These are phyloP conservation scores for Eucalyptus cloeziana DNA, from an alignment of 345 rosid genomes.

Conservation along the genomic window DNA sequence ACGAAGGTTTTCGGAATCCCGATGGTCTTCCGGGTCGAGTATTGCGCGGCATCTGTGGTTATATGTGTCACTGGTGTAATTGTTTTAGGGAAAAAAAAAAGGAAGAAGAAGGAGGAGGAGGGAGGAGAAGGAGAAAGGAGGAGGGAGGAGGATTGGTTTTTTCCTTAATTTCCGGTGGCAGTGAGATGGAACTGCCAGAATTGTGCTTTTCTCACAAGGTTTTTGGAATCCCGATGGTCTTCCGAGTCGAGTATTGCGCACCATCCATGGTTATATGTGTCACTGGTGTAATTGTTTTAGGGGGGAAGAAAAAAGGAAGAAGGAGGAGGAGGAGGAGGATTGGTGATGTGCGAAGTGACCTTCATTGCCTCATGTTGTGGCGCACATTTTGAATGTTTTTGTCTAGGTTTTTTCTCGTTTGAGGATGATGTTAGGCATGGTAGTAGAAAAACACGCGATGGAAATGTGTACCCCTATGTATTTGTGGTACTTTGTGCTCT, in stretches of 20 bases:
- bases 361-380: not conserved
- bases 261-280: not conserved
- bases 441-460: not conserved
- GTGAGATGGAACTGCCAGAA: not conserved
- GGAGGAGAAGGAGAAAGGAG: rapidly evolving
- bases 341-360: not conserved
- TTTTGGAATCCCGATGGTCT: not conserved
- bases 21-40: not conserved
- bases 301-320: too few relatives aligned
- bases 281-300: not conserved
- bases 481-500: not conserved
- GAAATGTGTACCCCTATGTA: not conserved
- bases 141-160: not conserved
- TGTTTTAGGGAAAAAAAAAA: not conserved
- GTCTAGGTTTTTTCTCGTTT: not conserved
- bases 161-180: not conserved
- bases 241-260: not conserved
- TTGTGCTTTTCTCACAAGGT: not conserved
- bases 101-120: not conserved
- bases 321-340: not conserved
- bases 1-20: not conserved
- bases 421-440: not conserved
- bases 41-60: not conserved
- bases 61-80: not conserved
- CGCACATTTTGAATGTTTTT: not conserved